phyloP scores from a whole-genome alignment of 192 early-diverging fungal genomes.

The Coemansia sp. region DNA sequence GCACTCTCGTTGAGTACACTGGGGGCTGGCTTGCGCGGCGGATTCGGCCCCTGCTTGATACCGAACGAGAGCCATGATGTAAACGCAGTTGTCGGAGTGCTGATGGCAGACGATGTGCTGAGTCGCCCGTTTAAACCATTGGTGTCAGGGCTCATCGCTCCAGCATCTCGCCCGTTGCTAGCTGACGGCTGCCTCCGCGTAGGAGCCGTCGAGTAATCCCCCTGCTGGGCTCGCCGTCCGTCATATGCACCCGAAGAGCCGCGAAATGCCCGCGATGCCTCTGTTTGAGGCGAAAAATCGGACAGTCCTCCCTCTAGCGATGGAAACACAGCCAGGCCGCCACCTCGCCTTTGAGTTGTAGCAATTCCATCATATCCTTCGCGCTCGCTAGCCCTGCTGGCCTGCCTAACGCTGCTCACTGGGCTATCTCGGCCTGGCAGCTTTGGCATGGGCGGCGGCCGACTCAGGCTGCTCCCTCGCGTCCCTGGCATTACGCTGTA shows the following conservation, averaged over 20 bases:
- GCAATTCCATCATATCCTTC: background rate
- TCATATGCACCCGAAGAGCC: conserved; percentile 8
- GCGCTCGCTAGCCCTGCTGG: background rate
- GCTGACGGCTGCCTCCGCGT: background rate
- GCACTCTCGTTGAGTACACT: conserved; percentile 14
- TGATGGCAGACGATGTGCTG: conserved; percentile 38
- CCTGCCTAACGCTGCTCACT: background rate
- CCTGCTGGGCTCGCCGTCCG: background rate
- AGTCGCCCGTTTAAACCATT: conserved; percentile 12
- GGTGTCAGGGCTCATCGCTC: background rate
- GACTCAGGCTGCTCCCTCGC: conserved; percentile 3
- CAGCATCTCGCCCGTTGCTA: conserved; percentile 1
- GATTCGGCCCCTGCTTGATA: background rate
- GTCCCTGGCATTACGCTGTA: conserved; percentile 3
- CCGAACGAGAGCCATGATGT: conserved; percentile 45
- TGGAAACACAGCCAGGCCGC: conserved; percentile 28
- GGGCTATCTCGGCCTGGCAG: background rate
- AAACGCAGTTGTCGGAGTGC: conserved; percentile 31
- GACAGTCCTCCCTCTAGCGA: conserved; percentile 14
- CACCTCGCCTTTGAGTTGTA: background rate
- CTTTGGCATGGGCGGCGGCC: background rate
- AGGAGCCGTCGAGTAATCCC: background rate
- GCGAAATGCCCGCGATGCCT: conserved; percentile 8
- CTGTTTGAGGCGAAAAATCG: conserved; percentile 1
- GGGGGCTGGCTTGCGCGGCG: conserved; percentile 1